A percentile compares a stretch with the other conserved stretches of the same genome.
phyloP scores from a whole-genome alignment of 2,329 filamentous ascomycete species.

The Phialophora expanda region DNA sequence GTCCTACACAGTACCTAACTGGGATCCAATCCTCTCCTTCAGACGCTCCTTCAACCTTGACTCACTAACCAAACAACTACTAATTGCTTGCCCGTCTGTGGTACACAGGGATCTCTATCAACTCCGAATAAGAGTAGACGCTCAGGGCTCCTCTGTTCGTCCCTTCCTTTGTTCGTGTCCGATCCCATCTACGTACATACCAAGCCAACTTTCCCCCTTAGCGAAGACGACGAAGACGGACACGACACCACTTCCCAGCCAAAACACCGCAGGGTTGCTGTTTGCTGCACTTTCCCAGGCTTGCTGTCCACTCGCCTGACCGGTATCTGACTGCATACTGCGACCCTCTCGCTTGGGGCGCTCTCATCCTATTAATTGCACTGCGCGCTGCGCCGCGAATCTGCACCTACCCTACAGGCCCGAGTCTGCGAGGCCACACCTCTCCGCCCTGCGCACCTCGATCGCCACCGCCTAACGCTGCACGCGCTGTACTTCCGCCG shows the following conservation, averaged over 20 bases:
- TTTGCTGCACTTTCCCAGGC: background rate
- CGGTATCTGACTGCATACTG: constrained; percentile 21
- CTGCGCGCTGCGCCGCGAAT: constrained; percentile 14
- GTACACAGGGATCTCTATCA: constrained; percentile 20
- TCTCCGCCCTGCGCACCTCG: constrained; percentile 20
- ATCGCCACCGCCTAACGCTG: constrained; percentile 17
- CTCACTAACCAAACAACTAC: constrained; percentile 7
- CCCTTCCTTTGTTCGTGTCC: constrained; percentile 36
- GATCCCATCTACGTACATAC: background rate
- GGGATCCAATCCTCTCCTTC: constrained; percentile 1
- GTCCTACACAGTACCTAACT: constrained; percentile 10
- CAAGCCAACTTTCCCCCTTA: constrained; percentile 8
- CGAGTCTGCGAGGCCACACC: constrained; percentile 28
- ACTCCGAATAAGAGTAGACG: constrained; percentile 27
- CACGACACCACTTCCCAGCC: background rate
- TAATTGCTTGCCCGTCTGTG: constrained; percentile 23
- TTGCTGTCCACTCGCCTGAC: constrained; percentile 19
- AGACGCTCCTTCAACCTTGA: constrained; percentile 21
- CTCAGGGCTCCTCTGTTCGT: constrained; percentile 34
- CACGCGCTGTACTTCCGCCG: constrained; percentile 29
- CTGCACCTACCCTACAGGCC: constrained; percentile 21
- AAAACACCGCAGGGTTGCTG: background rate
- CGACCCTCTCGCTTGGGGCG: constrained; percentile 4
- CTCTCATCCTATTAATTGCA: constrained; percentile 10
- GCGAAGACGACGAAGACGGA: background rate